Conservation (phyloP, 768 basidiomycete genomes). For the Termitomyces heimii region DNA sequence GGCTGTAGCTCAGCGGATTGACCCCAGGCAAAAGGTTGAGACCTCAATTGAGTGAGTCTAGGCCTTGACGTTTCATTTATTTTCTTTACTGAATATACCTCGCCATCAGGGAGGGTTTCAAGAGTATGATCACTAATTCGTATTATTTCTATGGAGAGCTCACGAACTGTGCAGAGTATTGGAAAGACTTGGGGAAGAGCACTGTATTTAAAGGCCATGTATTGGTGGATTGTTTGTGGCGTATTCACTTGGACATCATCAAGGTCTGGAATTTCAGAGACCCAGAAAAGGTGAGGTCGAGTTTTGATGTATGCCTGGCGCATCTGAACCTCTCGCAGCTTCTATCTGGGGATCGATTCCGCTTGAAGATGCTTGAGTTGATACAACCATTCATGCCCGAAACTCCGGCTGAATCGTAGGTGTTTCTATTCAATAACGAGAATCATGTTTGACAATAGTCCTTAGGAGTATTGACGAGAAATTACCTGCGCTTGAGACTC, state of each 20-base stretch:
- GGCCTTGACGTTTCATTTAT: background rate
- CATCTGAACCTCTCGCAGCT: background rate
- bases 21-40: background rate
- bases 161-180: conserved; percentile 2
- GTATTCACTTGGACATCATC: conserved; percentile 15
- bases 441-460: background rate
- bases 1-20: background rate
- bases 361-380: background rate
- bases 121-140: background rate
- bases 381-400: background rate
- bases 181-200: conserved; percentile 5
- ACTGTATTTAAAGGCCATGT: background rate
- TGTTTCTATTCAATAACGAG: background rate
- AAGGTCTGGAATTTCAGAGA: conserved; percentile 21
- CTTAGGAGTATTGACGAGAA: background rate
- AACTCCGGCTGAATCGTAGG: background rate
- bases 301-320: background rate
- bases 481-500: background rate
- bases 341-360: background rate
- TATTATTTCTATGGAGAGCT: background rate
- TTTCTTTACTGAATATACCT: background rate
- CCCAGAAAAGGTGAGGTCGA: conserved; percentile 8
- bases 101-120: background rate
- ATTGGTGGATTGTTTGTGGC: conserved; percentile 2
- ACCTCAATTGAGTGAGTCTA: background rate